Evolutionary conservation across 164 flowering plant species (phyloP), one percentile per base, ranked within the genome.

Genomic region (Berberis vulgaris): DNA sequence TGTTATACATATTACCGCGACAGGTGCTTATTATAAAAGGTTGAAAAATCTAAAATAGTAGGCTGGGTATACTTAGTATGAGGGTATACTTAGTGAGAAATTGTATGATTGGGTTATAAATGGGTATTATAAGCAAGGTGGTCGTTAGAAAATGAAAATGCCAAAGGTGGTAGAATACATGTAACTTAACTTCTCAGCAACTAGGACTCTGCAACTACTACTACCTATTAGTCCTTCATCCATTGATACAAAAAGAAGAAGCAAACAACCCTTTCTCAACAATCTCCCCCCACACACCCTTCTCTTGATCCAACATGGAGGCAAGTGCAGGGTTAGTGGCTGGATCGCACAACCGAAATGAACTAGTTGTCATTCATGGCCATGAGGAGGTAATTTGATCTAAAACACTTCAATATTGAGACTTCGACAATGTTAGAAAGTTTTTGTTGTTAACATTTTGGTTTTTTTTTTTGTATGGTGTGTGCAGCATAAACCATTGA

Each of bases 311-410:
- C 26, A 45, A 13, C 8, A 94, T 94, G 99, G 96, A 91, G 78
- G 97, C 96, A 26, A 89, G 86, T 59, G 96, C 96, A 6, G 96
- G 97, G 9, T 85, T 91, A 6, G 97, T 94, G 4, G 99, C 99
- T 45, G 97, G 99, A 38, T 94, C 99, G 7, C 99, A 94, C 74
- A 94, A 89, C 78, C 82, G 99, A 64, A 94, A 94, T 43, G 99
- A 94, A 68, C 96, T 94, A 13, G 96, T 94, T 3, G 91, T 91
- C 85, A 94, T 94, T 56, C 97, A 86, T 45, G 89, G 89, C 73
- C 99, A 94, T 56, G 97, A 94, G 76, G 99, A 91, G 97, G 99
- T 94, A 74, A 65, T 63, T 43, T 40, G 11, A 12, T 39, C 43
- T 8, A 26, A 63, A 10, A 41, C 13, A 46, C 12, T 39, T 47